phyloP scores from a whole-genome alignment of 176 grass and related monocot genomes.

The Carex cristatella region DNA sequence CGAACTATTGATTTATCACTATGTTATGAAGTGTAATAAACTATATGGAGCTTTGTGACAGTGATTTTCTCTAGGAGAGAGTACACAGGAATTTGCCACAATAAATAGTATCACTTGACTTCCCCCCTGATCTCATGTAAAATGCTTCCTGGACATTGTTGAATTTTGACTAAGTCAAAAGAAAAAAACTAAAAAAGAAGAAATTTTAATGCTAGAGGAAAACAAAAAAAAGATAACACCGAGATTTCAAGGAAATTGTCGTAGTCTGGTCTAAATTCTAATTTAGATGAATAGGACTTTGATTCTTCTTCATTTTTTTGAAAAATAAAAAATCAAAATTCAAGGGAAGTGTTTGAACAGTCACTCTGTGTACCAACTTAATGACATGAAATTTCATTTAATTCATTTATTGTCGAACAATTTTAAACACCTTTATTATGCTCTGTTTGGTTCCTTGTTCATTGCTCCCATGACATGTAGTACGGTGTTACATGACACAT shows the following conservation, averaged over 20 bases:
- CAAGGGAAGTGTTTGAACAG: neutral
- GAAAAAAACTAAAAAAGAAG: too few relatives aligned
- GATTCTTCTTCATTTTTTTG: neutral
- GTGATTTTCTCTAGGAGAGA: neutral
- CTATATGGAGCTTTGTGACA: neutral
- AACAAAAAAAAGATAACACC: too few relatives aligned
- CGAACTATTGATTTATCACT: too few relatives aligned
- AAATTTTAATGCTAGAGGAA: neutral
- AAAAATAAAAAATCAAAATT: neutral
- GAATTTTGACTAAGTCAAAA: neutral
- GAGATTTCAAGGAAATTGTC: neutral
- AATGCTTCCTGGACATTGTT: neutral
- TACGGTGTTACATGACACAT: neutral
- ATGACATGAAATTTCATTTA: neutral
- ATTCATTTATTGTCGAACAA: neutral
- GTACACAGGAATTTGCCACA: neutral
- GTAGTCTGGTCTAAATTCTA: neutral
- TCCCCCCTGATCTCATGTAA: neutral
- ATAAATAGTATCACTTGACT: neutral
- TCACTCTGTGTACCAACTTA: neutral
- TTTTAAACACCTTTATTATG: neutral
- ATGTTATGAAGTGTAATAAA: neutral
- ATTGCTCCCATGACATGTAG: neutral
- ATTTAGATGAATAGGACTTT: neutral
- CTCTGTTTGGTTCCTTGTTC: neutral